Evolutionary conservation across 2,329 filamentous ascomycete species (phyloP), one percentile per base, ranked within the genome.

Genomic region (Chrysosporium keratinophilum): DNA sequence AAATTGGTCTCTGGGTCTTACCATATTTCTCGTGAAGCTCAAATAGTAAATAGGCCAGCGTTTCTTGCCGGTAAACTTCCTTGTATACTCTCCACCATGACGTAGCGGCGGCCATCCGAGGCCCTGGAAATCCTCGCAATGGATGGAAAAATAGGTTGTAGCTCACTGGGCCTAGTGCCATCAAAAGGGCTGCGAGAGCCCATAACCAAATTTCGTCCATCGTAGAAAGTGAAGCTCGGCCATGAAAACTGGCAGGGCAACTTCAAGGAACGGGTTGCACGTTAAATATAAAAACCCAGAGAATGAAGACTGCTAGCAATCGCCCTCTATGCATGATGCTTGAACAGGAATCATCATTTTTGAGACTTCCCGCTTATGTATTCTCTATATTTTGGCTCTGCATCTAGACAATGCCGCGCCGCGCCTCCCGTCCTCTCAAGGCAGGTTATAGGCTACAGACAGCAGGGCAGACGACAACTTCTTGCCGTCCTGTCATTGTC

Each of bases 121-220:
- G 55, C 14, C 52, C 55, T 6, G 55, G 55, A n/a, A 52, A 52
- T 5, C 41, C 31, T 14, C 42, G 45, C 10, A 57, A 28, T 12
- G 52, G 52, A 20, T 55, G 52, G 19, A 57, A 45, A 47, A 54
- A 57, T 12, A 55, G 5, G 15, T 57, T 52, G 23, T 57, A 57
- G 17, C 51, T 14, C 10, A 34, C 20, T 23, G 42, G 34, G 47
- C 23, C 44, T 39, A 52, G 20, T 42, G 12, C 31, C 44, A 46
- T 37, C 35, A 12, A n/a, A 37, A 37, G 35, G 35, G 35, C 35
- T 37, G 35, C 35, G 35, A 37, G 35, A 37, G n/a, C 11, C 35
- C 35, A 37, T 37, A 37, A 12, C 35, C 35, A 37, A 37, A 12
- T 37, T 37, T n/a, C 35, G 11, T 12, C 35, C 35, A 37, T 37